phyloP scores from a whole-genome alignment of 1,139 yeast genomes.

The Taphrina deformans region DNA sequence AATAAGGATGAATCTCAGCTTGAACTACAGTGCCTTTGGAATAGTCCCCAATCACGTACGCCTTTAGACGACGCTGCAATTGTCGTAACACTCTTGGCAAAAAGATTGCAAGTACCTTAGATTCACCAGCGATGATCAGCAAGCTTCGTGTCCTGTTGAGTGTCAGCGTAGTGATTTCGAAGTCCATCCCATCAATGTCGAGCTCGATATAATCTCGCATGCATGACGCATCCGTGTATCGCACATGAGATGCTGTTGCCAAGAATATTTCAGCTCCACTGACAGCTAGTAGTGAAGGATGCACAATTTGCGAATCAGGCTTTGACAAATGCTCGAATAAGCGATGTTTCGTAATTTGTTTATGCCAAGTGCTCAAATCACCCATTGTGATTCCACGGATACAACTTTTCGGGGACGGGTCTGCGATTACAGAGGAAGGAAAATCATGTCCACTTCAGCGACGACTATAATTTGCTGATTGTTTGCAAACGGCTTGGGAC shows the following conservation, averaged over 20 bases:
- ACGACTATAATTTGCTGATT: too few species aligned
- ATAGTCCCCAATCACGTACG: slow-evolving; percentile 19
- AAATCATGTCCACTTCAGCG: too few species aligned
- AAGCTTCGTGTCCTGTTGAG: slow-evolving; percentile 12
- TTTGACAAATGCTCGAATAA: not conserved
- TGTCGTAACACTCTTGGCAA: not conserved
- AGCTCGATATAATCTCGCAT: slow-evolving; percentile 13
- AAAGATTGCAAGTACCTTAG: slow-evolving; percentile 15
- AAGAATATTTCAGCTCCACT: slow-evolving; percentile 34
- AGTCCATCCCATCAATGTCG: slow-evolving; percentile 3
- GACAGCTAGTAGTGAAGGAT: slow-evolving; percentile 8
- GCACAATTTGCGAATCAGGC: not conserved
- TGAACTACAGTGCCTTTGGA: not conserved
- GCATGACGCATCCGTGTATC: slow-evolving; percentile 29
- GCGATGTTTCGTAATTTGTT: not conserved
- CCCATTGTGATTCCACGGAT: too few species aligned
- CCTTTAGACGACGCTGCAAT: slow-evolving; percentile 1
- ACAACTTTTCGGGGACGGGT: too few species aligned
- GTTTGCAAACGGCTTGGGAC: too few species aligned
- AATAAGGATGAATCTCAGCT: slow-evolving; percentile 31
- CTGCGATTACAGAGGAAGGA: too few species aligned
- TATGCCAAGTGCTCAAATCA: not conserved
- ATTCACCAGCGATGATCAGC: slow-evolving; percentile 8
- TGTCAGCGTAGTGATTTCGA: not conserved
- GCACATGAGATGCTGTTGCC: slow-evolving; percentile 31